A percentile compares a stretch with the other conserved stretches of the same genome.
These are phyloP conservation scores for Naganishia sp. DNA, from an alignment of 1,284 basidiomycete species.

Conservation along the genomic window DNA sequence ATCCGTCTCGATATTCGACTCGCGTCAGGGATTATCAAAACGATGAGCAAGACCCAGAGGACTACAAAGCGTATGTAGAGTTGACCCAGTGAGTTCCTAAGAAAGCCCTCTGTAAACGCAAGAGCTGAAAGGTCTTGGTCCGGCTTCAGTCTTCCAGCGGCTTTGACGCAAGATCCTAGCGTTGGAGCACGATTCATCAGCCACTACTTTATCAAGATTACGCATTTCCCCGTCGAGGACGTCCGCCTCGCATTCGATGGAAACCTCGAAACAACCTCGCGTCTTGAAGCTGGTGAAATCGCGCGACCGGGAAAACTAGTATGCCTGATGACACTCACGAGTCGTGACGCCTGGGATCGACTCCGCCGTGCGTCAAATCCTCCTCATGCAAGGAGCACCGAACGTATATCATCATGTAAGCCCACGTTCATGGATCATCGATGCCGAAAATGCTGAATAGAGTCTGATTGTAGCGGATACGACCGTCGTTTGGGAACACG, in stretches of 20 bases:
- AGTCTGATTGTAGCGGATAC: background rate
- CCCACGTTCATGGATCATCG: background rate
- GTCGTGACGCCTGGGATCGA: conserved; percentile 5
- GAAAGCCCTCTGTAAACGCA: too few species aligned
- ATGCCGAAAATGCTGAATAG: too few species aligned
- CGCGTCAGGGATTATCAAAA: too few species aligned
- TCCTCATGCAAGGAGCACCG: background rate
- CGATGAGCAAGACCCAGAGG: conserved; percentile 3
- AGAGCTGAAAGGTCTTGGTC: background rate
- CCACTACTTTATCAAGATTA: conserved; percentile 14
- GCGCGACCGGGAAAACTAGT: background rate
- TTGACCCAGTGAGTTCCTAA: conserved; percentile 3
- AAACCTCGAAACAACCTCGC: background rate
- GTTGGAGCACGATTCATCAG: conserved; percentile 6
- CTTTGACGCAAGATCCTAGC: background rate
- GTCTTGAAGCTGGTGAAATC: conserved; percentile 14
- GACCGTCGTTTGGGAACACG: conserved; percentile 7
- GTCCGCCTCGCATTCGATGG: background rate
- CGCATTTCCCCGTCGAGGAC: conserved; percentile 8
- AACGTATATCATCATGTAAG: background rate
- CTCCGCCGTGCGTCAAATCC: background rate
- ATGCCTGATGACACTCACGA: background rate
- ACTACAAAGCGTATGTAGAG: conserved; percentile 1
- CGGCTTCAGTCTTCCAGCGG: conserved; percentile 1
- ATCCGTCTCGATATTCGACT: too few species aligned